A percentile compares a stretch with the other conserved stretches of the same genome.
These are phyloP conservation scores for Pyrrhoderma noxium DNA, from an alignment of 1,284 basidiomycete genomes.

Conservation along the genomic window DNA sequence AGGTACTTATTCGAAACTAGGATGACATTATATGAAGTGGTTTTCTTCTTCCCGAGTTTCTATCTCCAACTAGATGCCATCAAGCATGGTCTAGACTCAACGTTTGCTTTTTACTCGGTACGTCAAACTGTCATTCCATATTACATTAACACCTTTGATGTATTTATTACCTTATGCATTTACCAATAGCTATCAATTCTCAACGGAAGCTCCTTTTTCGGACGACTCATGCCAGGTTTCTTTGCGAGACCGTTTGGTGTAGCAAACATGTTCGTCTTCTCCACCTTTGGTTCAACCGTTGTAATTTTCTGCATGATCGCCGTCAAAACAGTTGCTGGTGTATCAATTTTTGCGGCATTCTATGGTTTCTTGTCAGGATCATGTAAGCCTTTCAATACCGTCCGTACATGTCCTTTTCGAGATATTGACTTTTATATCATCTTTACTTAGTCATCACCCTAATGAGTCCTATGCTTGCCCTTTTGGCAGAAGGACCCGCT, in stretches of 20 bases:
- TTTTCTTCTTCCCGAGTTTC: constrained; percentile 17
- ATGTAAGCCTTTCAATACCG: neutral
- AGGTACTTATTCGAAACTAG: neutral
- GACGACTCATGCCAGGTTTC: constrained; percentile 13
- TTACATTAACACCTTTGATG: neutral
- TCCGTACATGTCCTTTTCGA: neutral
- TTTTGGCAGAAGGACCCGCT: constrained; percentile 6
- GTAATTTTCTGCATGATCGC: constrained; percentile 23
- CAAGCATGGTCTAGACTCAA: constrained; percentile 12
- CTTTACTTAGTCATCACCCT: constrained; percentile 7
- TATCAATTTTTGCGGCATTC: constrained; percentile 17
- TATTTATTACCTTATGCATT: neutral
- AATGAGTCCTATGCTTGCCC: constrained; percentile 13
- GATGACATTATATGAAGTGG: constrained; percentile 8
- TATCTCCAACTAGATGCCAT: constrained; percentile 18
- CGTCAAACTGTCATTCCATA: neutral
- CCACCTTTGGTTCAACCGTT: constrained; percentile 6
- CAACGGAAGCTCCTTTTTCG: constrained; percentile 12
- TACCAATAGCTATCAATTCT: constrained; percentile 13
- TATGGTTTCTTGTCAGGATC: constrained; percentile 22
- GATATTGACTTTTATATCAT: too few relatives aligned
- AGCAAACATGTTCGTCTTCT: constrained; percentile 14
- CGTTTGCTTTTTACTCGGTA: constrained; percentile 18
- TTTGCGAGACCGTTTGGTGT: constrained; percentile 9
- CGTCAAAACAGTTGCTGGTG: constrained; percentile 13